Evolutionary conservation across 2,329 filamentous ascomycete species (phyloP).

Genomic region (Didymella exigua): DNA sequence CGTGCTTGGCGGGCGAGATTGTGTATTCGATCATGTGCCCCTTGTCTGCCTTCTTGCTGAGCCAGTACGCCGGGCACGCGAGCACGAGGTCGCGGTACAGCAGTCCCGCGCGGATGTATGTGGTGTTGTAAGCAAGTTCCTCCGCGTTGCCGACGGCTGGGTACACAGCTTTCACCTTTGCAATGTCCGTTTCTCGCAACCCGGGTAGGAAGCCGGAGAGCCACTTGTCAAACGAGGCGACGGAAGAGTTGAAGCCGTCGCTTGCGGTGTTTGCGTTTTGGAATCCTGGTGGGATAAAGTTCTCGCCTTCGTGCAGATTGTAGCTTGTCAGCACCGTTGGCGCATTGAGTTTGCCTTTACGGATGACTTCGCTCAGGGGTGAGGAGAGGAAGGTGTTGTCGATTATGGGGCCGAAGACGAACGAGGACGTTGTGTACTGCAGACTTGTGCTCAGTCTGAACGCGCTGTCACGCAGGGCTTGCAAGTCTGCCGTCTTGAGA

Average conservation of each 20-base stretch:
- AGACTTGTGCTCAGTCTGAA: conserved; percentile 56
- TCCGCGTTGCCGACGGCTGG: conserved; percentile 56
- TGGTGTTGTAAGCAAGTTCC: conserved; percentile 57
- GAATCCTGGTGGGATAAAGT: conserved; percentile 62
- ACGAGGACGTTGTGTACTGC: conserved; percentile 62
- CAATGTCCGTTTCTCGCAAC: conserved; percentile 50
- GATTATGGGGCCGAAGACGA: conserved; percentile 66
- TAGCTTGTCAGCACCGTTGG: conserved; percentile 61
- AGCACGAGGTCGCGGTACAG: conserved; percentile 65
- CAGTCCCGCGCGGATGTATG: conserved; percentile 60
- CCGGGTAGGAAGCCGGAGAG: conserved; percentile 60
- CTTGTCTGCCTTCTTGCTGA: conserved; percentile 52
- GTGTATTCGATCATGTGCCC: conserved; percentile 66
- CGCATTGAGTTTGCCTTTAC: conserved; percentile 50
- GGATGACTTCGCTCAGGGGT: conserved; percentile 54
- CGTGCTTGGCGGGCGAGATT: conserved; percentile 64
- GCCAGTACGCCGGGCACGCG: conserved; percentile 66
- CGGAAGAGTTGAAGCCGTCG: conserved; percentile 58
- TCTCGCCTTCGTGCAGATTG: conserved; percentile 68
- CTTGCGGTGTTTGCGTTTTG: conserved; percentile 37
- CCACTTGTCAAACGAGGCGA: conserved; percentile 59
- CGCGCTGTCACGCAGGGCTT: conserved; percentile 59
- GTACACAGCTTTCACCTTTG: conserved; percentile 54
- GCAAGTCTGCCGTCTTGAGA: conserved; percentile 60
- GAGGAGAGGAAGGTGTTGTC: conserved; percentile 60